Base-by-base conservation (phyloP, 257 asterid genomes). In the Voacanga thouarsii region DNA sequence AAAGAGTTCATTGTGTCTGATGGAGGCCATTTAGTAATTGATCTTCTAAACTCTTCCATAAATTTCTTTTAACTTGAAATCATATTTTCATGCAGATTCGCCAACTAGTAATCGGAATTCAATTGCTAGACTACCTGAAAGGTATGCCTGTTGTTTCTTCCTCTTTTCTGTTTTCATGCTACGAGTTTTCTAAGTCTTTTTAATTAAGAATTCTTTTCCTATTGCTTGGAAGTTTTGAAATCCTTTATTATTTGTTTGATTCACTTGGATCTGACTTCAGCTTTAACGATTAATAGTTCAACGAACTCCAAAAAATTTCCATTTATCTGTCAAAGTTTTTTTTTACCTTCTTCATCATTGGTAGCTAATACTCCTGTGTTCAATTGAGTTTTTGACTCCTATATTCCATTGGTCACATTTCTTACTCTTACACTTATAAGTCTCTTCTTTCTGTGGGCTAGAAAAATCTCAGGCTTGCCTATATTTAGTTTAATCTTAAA, bases 61-160 rank as follows among this genome's bases (percentile, higher is more conserved):
- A 14, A n/a, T 24, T 44, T 53, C 47, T 69, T n/a, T 77, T 11
- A 2, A 69, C 16, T 39, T 67, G 69, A 71, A n/a, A 55, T 78
- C 33, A 57, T 69, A 26, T 86, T 82, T 65, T 82, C 87, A 71
- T 51, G 78, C 92, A 92, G 98, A 90, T 84, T 88, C 90, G 18
- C 86, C 97, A 28, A 71, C 87, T 75, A 83, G 85, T 81, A 88
- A 78, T 82, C 98, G 88, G 83, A 88, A 79, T 83, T 80, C 96
- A 89, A 84, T 90, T 83, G 90, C 99, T 75, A 90, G 99, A 75
- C 97, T 95, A 67, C 99, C 97, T 53, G 99, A 95, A 87, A 95
- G 99, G 98, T 94, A 64, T 74, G 79, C 80, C 24, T 70, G 71
- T 51, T 78, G 47, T 23, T 50, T 77, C 75, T n/a, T 45, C 10